Evolutionary conservation across 352 stramenopile species (phyloP).

Genomic region (Aphanomyces astaci): DNA sequence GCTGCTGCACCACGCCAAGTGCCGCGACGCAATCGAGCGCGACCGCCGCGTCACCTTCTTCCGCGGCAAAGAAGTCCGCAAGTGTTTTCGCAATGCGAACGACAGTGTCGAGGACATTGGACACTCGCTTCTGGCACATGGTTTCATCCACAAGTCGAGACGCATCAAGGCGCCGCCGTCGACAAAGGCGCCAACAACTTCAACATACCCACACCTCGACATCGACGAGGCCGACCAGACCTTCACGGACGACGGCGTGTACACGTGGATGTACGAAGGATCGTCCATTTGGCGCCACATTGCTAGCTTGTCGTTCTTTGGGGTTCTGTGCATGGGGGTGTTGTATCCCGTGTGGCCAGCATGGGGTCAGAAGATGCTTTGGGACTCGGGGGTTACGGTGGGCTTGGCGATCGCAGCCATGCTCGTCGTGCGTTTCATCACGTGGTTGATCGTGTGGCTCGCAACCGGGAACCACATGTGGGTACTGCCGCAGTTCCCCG

Average conservation of each 20-base stretch:
- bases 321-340: constrained; percentile 94
- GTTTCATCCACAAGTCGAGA: constrained; percentile 83
- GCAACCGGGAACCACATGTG: constrained; percentile 10
- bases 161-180: constrained; percentile 55
- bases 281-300: constrained; percentile 96
- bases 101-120: constrained; percentile 66
- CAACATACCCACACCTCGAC: constrained; percentile 30
- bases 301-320: constrained; percentile 94
- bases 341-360: constrained; percentile 99
- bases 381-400: constrained; percentile 69
- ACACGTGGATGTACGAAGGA: constrained; percentile 99
- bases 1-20: constrained; percentile 61
- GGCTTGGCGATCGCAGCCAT: not conserved
- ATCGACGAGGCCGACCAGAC: constrained; percentile 74
- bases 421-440: not conserved
- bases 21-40: constrained; percentile 82
- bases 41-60: constrained; percentile 91
- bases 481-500: constrained; percentile 9
- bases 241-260: constrained; percentile 94
- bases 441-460: constrained; percentile 14
- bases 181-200: not conserved
- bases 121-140: constrained; percentile 64
- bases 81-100: constrained; percentile 66
- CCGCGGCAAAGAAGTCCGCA: constrained; percentile 75
- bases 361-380: constrained; percentile 95